A percentile compares a stretch with the other conserved stretches of the same genome.
These are phyloP conservation scores for Myriosclerotinia scirpicola DNA, from an alignment of 2,329 filamentous ascomycete species.

Conservation along the genomic window DNA sequence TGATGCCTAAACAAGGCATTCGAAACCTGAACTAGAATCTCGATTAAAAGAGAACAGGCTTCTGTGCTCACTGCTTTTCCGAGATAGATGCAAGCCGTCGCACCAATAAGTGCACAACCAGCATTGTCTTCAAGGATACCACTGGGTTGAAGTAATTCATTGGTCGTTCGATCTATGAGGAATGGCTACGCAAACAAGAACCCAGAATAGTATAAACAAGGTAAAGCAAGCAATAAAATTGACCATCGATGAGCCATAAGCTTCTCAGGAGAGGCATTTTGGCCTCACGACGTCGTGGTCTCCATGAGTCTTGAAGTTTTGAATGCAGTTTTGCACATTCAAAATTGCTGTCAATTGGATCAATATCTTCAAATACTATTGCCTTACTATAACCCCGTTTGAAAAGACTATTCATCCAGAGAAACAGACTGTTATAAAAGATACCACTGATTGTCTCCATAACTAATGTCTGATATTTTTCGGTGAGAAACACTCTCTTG, in stretches of 20 bases:
- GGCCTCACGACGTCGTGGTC: background rate
- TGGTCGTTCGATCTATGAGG: background rate
- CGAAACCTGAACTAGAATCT: background rate
- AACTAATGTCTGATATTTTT: slow-evolving; percentile 6
- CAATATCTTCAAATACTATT: background rate
- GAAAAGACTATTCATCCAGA: slow-evolving; percentile 38
- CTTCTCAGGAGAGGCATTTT: background rate
- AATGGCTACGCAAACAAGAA: background rate
- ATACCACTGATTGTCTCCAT: slow-evolving; percentile 39
- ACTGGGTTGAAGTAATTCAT: background rate
- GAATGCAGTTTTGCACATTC: background rate
- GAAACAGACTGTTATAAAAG: slow-evolving; percentile 39
- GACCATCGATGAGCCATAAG: background rate
- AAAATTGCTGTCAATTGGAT: background rate
- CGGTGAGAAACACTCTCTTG: slow-evolving; percentile 21
- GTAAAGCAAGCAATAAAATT: background rate
- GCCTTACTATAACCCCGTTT: background rate
- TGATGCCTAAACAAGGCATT: slow-evolving; percentile 1
- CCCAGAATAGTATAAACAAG: background rate
- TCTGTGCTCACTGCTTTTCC: slow-evolving; percentile 19
- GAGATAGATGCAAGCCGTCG: slow-evolving; percentile 22
- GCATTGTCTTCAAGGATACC: background rate
- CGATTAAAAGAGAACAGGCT: background rate
- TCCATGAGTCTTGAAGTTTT: slow-evolving; percentile 1
- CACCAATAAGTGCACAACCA: background rate